A percentile compares a stretch with the other conserved stretches of the same genome.
phyloP scores from a whole-genome alignment of 2,329 filamentous ascomycete genomes.

The Colletotrichum ledebouriae region DNA sequence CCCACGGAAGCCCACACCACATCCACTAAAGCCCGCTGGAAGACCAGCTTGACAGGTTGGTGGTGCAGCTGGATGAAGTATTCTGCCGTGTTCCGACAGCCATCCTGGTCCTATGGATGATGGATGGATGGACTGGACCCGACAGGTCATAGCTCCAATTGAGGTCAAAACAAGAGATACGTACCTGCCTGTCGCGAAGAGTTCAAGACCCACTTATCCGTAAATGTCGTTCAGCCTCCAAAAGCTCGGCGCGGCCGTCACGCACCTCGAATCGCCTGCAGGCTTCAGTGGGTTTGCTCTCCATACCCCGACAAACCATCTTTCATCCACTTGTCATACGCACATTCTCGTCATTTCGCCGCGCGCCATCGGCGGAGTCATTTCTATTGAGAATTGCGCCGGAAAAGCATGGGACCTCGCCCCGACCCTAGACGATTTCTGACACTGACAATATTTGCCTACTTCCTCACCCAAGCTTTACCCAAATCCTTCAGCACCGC shows the following conservation, averaged over 20 bases:
- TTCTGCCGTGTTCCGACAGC: conserved; percentile 27
- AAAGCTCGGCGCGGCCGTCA: conserved; percentile 41
- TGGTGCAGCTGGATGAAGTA: conserved; percentile 29
- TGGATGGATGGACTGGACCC: neutral
- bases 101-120: neutral
- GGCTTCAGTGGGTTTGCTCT: conserved; percentile 23
- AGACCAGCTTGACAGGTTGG: conserved; percentile 25
- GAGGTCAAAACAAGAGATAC: neutral
- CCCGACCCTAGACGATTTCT: conserved; percentile 55
- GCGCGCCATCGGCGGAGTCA: neutral
- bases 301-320: conserved; percentile 6
- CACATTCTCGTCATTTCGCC: neutral
- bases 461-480: conserved; percentile 51
- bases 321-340: conserved; percentile 7
- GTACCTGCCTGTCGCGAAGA: neutral
- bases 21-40: conserved; percentile 20
- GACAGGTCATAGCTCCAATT: neutral
- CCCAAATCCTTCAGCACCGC: conserved; percentile 38
- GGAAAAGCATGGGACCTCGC: conserved; percentile 38
- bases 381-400: conserved; percentile 18
- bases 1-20: too few species aligned
- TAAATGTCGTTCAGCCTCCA: conserved; percentile 37
- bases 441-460: conserved; percentile 52
- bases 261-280: conserved; percentile 32
- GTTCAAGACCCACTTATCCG: conserved; percentile 21